phyloP scores from a whole-genome alignment of 345 rosid species.

The Hypericum androsaemum region DNA sequence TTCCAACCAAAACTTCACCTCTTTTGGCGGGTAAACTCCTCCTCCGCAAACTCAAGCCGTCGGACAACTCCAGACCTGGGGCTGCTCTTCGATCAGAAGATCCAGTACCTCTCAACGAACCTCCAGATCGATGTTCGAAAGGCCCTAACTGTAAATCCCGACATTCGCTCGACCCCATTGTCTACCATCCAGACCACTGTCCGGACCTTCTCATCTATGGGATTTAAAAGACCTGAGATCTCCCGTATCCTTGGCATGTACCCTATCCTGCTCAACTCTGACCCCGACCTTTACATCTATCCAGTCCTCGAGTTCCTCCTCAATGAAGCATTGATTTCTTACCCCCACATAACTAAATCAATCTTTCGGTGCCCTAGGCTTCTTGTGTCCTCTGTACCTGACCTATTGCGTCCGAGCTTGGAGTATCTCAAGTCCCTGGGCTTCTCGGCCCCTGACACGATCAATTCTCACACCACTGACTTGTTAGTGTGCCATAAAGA shows the following conservation, averaged over 20 bases:
- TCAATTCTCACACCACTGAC: conserved; percentile 43
- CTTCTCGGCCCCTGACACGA: conserved; percentile 31
- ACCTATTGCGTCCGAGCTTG: conserved; percentile 52
- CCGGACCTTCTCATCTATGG: conserved; percentile 45
- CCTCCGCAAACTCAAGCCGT: too few relatives aligned
- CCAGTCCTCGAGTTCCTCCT: conserved; percentile 60
- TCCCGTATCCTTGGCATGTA: conserved; percentile 78
- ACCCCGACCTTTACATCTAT: conserved; percentile 36
- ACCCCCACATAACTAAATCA: conserved; percentile 38
- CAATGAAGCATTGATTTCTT: conserved; percentile 43
- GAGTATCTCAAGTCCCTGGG: conserved; percentile 47
- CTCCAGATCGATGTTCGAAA: conserved; percentile 57
- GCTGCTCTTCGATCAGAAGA: conserved; percentile 59
- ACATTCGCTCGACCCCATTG: conserved; percentile 67
- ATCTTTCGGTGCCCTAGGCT: conserved; percentile 63
- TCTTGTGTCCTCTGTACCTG: conserved; percentile 35
- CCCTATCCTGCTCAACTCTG: conserved; percentile 59
- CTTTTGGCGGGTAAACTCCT: too few relatives aligned
- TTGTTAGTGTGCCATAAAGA: conserved; percentile 60
- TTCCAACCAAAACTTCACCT: too few relatives aligned
- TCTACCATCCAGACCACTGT: conserved; percentile 58
- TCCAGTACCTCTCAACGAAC: conserved; percentile 43
- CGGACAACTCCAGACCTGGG: conserved; percentile 35
- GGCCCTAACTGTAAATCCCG: conserved; percentile 59
- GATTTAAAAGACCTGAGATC: conserved; percentile 49